phyloP scores from a whole-genome alignment of 257 asterid species.

The Nicotiana benthamiana region DNA sequence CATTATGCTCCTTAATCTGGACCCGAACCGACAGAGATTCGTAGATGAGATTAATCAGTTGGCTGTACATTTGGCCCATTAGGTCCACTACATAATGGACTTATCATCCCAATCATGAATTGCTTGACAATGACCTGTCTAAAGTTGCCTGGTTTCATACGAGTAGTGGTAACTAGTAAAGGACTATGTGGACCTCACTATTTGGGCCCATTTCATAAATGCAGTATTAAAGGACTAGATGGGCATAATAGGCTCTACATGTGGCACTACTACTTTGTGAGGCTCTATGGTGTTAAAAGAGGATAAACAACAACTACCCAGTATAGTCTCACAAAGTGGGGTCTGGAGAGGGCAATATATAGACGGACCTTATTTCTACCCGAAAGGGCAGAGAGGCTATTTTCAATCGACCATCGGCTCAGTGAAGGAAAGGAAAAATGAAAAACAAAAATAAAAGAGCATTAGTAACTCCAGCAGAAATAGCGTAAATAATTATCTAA shows the following conservation, averaged over 20 bases:
- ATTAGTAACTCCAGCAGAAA: too few relatives aligned
- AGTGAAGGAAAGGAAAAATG: too few relatives aligned
- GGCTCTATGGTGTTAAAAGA: too few relatives aligned
- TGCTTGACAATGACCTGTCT: not conserved
- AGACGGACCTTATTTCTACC: too few relatives aligned
- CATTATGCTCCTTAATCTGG: not conserved
- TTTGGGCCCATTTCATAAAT: not conserved
- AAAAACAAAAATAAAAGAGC: too few relatives aligned
- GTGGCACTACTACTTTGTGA: not conserved
- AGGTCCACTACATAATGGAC: not conserved
- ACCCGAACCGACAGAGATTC: slow-evolving; percentile 8
- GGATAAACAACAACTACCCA: too few relatives aligned
- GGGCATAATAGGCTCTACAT: not conserved
- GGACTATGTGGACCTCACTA: not conserved
- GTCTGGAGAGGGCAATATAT: too few relatives aligned
- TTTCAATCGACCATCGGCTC: too few relatives aligned
- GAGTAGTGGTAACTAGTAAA: not conserved
- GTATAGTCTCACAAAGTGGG: too few relatives aligned
- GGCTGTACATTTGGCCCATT: not conserved
- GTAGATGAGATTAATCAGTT: not conserved
- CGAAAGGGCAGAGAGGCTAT: too few relatives aligned
- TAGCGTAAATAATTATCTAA: too few relatives aligned
- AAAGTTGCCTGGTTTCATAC: not conserved
- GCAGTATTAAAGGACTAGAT: not conserved
- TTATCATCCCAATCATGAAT: not conserved